Percentiles rank a stretch among this genome's conserved stretches.
These are phyloP conservation scores for Dichomitus squalens DNA, from an alignment of 1,284 basidiomycete genomes.

Conservation along the genomic window DNA sequence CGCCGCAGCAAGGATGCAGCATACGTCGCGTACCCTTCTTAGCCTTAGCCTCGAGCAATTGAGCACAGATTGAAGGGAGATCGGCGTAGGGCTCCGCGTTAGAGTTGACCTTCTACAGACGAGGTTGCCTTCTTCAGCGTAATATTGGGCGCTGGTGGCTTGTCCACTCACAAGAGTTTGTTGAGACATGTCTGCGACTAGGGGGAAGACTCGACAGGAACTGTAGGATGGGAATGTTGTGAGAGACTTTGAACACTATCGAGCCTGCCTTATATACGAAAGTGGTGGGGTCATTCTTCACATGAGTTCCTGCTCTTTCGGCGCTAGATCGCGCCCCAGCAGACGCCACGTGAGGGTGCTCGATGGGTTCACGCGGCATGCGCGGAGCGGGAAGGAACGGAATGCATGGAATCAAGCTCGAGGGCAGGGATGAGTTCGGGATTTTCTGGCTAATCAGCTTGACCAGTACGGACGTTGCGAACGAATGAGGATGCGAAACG, in stretches of 20 bases:
- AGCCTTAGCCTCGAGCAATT: constrained; percentile 70
- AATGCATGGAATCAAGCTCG: not conserved
- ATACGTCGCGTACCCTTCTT: constrained; percentile 49
- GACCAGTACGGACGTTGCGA: not conserved
- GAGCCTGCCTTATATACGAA: constrained; percentile 19
- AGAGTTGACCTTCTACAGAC: constrained; percentile 42
- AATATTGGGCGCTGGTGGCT: not conserved
- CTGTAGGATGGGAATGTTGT: constrained; percentile 4
- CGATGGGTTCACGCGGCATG: constrained; percentile 1
- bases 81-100: constrained; percentile 50
- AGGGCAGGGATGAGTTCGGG: not conserved
- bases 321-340: constrained; percentile 8
- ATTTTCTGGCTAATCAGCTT: too few relatives aligned
- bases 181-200: constrained; percentile 6
- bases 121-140: not conserved
- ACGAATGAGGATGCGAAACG: too few relatives aligned
- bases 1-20: not conserved
- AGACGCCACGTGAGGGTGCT: constrained; percentile 13
- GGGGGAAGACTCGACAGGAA: not conserved
- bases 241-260: constrained; percentile 5
- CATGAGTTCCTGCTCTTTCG: not conserved
- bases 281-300: constrained; percentile 2
- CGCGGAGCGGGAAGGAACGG: constrained; percentile 13
- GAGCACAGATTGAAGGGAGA: constrained; percentile 52
- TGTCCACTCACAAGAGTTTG: not conserved